These are phyloP conservation scores for Colletotrichum orbiculare DNA, from an alignment of 2,329 filamentous ascomycete species.

Conservation along the genomic window DNA sequence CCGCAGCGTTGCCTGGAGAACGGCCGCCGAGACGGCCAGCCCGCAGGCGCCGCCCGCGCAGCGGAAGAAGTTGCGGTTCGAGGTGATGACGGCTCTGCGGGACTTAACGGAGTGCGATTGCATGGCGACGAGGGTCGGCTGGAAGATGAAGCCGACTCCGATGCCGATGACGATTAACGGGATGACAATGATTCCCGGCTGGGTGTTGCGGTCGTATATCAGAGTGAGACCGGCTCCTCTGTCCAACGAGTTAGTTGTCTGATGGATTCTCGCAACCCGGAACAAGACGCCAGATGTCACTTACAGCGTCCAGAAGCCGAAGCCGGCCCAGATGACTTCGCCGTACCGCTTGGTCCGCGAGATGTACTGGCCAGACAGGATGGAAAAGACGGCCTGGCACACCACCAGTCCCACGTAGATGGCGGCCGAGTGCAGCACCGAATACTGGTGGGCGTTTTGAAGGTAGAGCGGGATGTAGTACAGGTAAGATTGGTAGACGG, in stretches of 20 bases:
- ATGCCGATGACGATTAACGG: slow-evolving; percentile 62
- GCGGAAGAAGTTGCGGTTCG: slow-evolving; percentile 71
- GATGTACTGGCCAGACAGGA: slow-evolving; percentile 67
- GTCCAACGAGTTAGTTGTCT: background rate
- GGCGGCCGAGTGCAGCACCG: slow-evolving; percentile 58
- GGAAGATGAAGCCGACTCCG: slow-evolving; percentile 62
- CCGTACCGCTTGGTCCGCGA: slow-evolving; percentile 67
- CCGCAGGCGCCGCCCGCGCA: slow-evolving; percentile 68
- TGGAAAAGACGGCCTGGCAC: slow-evolving; percentile 57
- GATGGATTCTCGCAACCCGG: background rate
- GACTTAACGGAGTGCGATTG: slow-evolving; percentile 67
- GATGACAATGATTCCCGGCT: slow-evolving; percentile 59
- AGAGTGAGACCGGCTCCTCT: slow-evolving; percentile 63
- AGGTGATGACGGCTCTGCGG: slow-evolving; percentile 71
- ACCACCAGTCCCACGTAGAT: slow-evolving; percentile 62
- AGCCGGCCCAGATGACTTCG: slow-evolving; percentile 63
- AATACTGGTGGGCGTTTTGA: slow-evolving; percentile 60
- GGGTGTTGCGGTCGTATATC: slow-evolving; percentile 57
- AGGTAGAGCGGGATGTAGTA: slow-evolving; percentile 73
- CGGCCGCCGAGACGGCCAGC: slow-evolving; percentile 66
- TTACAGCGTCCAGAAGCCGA: slow-evolving; percentile 49
- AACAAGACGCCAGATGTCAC: slow-evolving; percentile 12
- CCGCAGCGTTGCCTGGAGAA: slow-evolving; percentile 49
- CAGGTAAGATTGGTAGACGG: slow-evolving; percentile 67
- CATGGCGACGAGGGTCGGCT: slow-evolving; percentile 64